Conservation (phyloP, 169 alveolate genomes). For the Theileria parva region DNA sequence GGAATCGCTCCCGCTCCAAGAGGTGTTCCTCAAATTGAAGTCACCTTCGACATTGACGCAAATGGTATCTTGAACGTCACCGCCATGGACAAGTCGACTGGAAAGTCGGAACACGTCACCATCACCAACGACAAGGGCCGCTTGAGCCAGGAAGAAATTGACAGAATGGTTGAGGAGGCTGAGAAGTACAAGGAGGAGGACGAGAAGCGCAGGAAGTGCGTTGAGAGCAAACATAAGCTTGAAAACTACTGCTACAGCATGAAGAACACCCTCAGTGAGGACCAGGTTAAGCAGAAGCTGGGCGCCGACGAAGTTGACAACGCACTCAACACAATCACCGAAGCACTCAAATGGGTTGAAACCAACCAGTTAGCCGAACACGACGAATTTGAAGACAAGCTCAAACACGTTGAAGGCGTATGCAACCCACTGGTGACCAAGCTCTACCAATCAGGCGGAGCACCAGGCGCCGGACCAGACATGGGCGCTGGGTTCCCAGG, state of each 20-base stretch:
- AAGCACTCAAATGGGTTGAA: conserved; percentile 92
- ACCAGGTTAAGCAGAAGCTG: conserved; percentile 90
- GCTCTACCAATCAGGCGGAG: conserved; percentile 92
- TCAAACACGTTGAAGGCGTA: conserved; percentile 93
- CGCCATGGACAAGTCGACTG: conserved; percentile 95
- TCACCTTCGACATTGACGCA: conserved; percentile 95
- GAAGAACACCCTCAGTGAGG: conserved; percentile 89
- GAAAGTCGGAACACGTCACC: conserved; percentile 91
- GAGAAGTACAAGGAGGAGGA: conserved; percentile 95
- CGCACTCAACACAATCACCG: conserved; percentile 84
- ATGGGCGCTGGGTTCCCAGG: conserved; percentile 91
- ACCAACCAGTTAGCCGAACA: conserved; percentile 91
- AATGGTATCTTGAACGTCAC: conserved; percentile 95
- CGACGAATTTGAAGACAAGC: conserved; percentile 91
- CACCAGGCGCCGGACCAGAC: conserved; percentile 88
- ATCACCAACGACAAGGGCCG: conserved; percentile 97
- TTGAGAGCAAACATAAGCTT: conserved; percentile 91
- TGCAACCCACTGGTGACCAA: conserved; percentile 92
- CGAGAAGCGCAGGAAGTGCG: conserved; percentile 85
- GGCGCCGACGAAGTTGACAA: conserved; percentile 86
- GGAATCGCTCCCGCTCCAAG: conserved; percentile 99
- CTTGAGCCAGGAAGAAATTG: conserved; percentile 91
- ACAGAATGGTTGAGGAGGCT: conserved; percentile 94
- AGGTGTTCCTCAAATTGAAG: conserved; percentile 97
- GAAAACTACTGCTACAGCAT: conserved; percentile 92